These are phyloP conservation scores for Agapanthus africanus DNA, from an alignment of 106 monocot genomes.

Conservation along the genomic window DNA sequence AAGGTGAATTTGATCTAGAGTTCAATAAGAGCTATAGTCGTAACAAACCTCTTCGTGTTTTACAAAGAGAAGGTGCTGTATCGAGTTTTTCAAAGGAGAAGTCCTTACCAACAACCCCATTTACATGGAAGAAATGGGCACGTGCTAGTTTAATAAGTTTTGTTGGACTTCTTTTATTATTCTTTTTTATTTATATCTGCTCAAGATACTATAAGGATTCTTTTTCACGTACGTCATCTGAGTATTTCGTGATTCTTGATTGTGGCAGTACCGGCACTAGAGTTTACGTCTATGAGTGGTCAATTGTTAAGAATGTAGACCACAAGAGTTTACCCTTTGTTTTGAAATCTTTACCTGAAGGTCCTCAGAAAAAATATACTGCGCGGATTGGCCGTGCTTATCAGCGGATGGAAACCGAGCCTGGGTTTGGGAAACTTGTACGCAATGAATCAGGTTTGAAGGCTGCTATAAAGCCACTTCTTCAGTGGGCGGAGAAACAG, in stretches of 20 bases:
- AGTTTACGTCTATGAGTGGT: constrained; percentile 79
- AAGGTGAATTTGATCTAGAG: constrained; percentile 32
- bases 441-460: constrained; percentile 68
- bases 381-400: constrained; percentile 76
- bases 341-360: constrained; percentile 67
- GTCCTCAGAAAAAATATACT: constrained; percentile 26
- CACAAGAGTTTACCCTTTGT: constrained; percentile 40
- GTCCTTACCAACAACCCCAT: constrained; percentile 26
- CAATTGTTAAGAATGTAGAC: constrained; percentile 28
- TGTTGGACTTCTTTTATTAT: constrained; percentile 28
- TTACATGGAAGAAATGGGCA: constrained; percentile 44
- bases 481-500: constrained; percentile 83
- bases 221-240: constrained; percentile 29
- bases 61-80: constrained; percentile 48
- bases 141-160: constrained; percentile 16
- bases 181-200: constrained; percentile 33
- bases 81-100: constrained; percentile 88
- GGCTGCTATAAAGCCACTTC: constrained; percentile 67
- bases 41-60: constrained; percentile 29
- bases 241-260: constrained; percentile 85
- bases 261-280: constrained; percentile 96
- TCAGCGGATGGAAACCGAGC: constrained; percentile 94
- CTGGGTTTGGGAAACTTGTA: constrained; percentile 88
- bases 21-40: constrained; percentile 26
- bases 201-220: constrained; percentile 35